Evolutionary conservation across 306 rosid species (phyloP).

Genomic region (Clitoria ternatea): DNA sequence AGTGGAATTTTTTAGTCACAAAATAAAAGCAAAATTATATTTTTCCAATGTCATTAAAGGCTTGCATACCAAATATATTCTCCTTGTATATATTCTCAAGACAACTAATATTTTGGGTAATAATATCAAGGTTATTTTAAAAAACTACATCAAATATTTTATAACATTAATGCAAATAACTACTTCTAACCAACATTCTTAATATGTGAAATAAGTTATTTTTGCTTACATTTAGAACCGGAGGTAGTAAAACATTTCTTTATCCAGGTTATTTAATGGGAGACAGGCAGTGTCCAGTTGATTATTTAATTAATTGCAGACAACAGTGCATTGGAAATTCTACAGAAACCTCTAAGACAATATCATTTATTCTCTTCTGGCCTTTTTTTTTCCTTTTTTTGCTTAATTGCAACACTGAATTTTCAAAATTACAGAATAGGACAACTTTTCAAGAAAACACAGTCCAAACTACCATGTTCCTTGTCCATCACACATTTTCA

Average conservation of each 20-base stretch:
- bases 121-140: too few species aligned
- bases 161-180: too few species aligned
- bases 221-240: too few species aligned
- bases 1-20: too few species aligned
- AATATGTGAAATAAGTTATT: too few species aligned
- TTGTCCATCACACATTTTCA: constrained; percentile 4
- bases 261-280: not conserved
- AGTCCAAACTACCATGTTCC: constrained; percentile 3
- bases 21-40: too few species aligned
- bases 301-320: not conserved
- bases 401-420: not conserved
- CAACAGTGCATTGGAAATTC: not conserved
- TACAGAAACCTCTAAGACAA: not conserved
- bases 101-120: too few species aligned
- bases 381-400: not conserved
- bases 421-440: not conserved
- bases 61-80: too few species aligned
- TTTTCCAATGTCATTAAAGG: too few species aligned
- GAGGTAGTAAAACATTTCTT: not conserved
- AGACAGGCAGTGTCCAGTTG: constrained; percentile 3
- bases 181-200: too few species aligned
- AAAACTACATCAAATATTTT: too few species aligned
- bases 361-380: not conserved
- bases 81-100: too few species aligned
- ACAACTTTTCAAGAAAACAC: not conserved